phyloP scores from a whole-genome alignment of 2,329 filamentous ascomycete genomes.

The Mollisia scopiformis region DNA sequence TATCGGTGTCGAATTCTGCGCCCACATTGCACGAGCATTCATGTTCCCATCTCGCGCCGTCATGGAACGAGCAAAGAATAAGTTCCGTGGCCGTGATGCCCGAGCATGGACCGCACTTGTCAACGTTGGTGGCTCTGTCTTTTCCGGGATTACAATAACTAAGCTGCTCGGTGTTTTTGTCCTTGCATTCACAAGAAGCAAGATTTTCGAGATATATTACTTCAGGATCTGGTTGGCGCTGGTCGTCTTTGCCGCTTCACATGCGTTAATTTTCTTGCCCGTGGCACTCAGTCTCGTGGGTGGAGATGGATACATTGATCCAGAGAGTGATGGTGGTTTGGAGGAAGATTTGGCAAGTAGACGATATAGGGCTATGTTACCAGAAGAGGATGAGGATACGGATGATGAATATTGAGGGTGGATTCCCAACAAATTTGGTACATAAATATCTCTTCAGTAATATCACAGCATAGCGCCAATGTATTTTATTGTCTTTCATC shows the following conservation, averaged over 20 bases:
- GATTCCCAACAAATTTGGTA: background rate
- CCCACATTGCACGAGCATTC: constrained; percentile 93
- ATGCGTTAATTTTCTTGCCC: constrained; percentile 89
- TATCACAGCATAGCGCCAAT: background rate
- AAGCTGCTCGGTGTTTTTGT: constrained; percentile 93
- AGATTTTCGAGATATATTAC: constrained; percentile 99
- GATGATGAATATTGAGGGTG: constrained; percentile 31
- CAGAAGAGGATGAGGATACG: constrained; percentile 71
- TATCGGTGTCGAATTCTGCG: constrained; percentile 96
- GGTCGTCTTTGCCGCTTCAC: constrained; percentile 84
- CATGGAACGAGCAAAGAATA: constrained; percentile 77
- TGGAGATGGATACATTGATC: constrained; percentile 85
- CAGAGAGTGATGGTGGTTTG: constrained; percentile 83
- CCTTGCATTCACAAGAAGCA: constrained; percentile 90
- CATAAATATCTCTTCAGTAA: background rate
- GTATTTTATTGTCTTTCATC: background rate
- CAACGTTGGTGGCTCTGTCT: constrained; percentile 92
- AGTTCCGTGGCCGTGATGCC: constrained; percentile 80
- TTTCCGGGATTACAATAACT: constrained; percentile 94
- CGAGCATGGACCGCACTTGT: constrained; percentile 91
- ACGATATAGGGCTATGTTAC: constrained; percentile 75
- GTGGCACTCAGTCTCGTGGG: constrained; percentile 86
- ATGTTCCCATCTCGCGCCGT: constrained; percentile 86
- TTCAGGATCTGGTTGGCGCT: constrained; percentile 95
- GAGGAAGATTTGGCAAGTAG: constrained; percentile 85